Percentiles rank a stretch among this genome's conserved stretches.
Evolutionary conservation across 805 yeast species (phyloP).

Genomic region (Kodamaea restingae): DNA sequence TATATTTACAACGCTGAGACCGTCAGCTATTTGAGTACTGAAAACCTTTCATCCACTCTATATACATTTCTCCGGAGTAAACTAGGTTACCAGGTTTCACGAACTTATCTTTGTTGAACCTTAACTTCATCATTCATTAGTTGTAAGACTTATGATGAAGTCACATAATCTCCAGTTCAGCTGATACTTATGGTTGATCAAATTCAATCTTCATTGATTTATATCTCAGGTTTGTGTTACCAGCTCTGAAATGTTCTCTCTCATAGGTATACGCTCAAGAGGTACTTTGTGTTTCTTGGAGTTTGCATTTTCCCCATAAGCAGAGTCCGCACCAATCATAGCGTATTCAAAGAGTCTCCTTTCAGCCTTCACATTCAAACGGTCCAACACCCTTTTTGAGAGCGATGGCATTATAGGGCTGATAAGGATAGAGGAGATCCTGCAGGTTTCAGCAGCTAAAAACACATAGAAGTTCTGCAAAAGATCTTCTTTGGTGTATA

Average conservation of each 20-base stretch:
- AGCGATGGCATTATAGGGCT: slow-evolving; percentile 73
- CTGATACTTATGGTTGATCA: too few relatives aligned
- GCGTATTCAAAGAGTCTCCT: slow-evolving; percentile 45
- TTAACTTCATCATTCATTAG: too few relatives aligned
- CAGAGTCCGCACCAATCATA: slow-evolving; percentile 51
- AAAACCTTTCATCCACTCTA: too few relatives aligned
- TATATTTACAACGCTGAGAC: too few relatives aligned
- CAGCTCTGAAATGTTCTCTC: slow-evolving; percentile 7
- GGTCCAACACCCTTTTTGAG: slow-evolving; percentile 52
- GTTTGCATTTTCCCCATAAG: slow-evolving; percentile 60
- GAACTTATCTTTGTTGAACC: too few relatives aligned
- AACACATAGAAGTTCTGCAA: slow-evolving; percentile 52
- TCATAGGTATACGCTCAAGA: slow-evolving; percentile 26
- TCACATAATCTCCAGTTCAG: too few relatives aligned
- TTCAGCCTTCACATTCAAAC: slow-evolving; percentile 49
- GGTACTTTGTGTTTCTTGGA: slow-evolving; percentile 47
- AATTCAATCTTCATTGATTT: too few relatives aligned
- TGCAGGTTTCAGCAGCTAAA: slow-evolving; percentile 63
- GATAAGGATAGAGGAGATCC: slow-evolving; percentile 63
- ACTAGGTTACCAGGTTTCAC: too few relatives aligned
- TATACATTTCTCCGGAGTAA: too few relatives aligned
- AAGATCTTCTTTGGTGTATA: slow-evolving; percentile 28
- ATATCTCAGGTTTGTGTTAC: neutral
- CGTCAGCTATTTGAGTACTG: too few relatives aligned
- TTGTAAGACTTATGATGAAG: too few relatives aligned